Evolutionary conservation across 1,284 basidiomycete genomes (phyloP).

Genomic region (Apiotrichum mycotoxinovorans): DNA sequence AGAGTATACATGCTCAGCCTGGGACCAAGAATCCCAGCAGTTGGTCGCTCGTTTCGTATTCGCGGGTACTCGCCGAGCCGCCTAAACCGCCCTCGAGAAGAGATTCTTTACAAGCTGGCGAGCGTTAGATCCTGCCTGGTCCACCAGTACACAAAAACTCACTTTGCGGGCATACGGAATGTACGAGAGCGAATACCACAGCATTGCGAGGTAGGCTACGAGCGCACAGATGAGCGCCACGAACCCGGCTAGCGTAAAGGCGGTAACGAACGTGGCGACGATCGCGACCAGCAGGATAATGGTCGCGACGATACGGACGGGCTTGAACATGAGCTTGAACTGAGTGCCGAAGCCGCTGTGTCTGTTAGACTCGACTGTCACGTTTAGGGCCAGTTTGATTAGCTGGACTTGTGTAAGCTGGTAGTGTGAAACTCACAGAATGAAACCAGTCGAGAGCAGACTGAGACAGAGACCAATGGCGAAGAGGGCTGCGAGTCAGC

Average conservation of each 20-base stretch:
- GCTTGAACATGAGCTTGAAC: slow-evolving; percentile 86
- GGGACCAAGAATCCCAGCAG: no score
- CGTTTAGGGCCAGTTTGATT: no score
- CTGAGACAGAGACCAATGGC: slow-evolving; percentile 76
- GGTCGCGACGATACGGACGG: slow-evolving; percentile 78
- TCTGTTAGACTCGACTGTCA: not conserved
- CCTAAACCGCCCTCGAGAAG: not conserved
- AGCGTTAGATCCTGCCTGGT: not conserved
- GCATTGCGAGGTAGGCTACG: slow-evolving; percentile 59
- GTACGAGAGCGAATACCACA: slow-evolving; percentile 55
- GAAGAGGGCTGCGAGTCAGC: slow-evolving; percentile 63
- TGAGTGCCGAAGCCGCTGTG: slow-evolving; percentile 68
- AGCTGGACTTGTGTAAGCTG: not conserved
- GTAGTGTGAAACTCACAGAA: slow-evolving; percentile 63
- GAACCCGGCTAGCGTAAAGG: slow-evolving; percentile 58
- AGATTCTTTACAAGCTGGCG: slow-evolving; percentile 15
- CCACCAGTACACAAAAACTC: slow-evolving; percentile 14
- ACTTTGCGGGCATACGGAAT: slow-evolving; percentile 78
- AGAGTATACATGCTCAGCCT: not conserved
- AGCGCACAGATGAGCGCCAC: slow-evolving; percentile 66
- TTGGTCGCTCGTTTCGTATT: not conserved
- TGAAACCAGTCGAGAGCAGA: slow-evolving; percentile 81
- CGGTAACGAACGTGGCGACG: slow-evolving; percentile 71
- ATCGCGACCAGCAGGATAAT: slow-evolving; percentile 73
- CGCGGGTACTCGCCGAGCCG: no score